Base-by-base conservation (phyloP, 805 yeast genomes). In the Jamesozyma piceae region DNA sequence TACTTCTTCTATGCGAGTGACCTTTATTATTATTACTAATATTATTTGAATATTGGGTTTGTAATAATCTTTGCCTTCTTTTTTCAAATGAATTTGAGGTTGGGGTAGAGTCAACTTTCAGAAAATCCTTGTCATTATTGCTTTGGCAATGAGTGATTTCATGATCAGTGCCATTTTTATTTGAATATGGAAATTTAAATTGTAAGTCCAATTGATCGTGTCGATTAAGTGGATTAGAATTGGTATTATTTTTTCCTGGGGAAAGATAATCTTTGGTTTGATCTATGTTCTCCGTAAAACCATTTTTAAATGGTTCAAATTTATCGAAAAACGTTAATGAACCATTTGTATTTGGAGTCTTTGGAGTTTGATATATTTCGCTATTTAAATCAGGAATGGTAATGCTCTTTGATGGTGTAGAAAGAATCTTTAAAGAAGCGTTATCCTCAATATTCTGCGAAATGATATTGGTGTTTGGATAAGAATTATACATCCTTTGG, bases 1-100 rank as follows among this genome's bases (percentile, higher is more conserved):
- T 52, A 26, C 60, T 58, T 37, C 65, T 50, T 42, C 50, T 57
- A 46, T 60, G 65, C n/a, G 44, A 44, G 39, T 60, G 63, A n/a
- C n/a, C n/a, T n/a, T n/a, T n/a, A 2, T 46, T 37, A 8, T 41
- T 35, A 14, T 38, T 46, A 8, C 27, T 37, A 14, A 33, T 39
- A 31, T 15, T 5, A 5, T 18, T 15, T 15, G 34, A 31, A 31
- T n/a, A 11, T 29, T 44, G 37, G 27, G 45, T n/a, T n/a, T n/a
- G n/a, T n/a, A n/a, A n/a, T 24, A 57, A 43, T 27, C 30, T 43
- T 18, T 46, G 46, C 40, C 64, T 48, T 43, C 62, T 49, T 11
- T 45, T 35, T 42, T 53, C 55, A 29, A 57, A 48, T 5, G 48
- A 45, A 10, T 28, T 28, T 20, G 49, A 40, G 2, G 40, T 30